phyloP scores from a whole-genome alignment of 2,329 filamentous ascomycete species.

The Clarireedia paspali region DNA sequence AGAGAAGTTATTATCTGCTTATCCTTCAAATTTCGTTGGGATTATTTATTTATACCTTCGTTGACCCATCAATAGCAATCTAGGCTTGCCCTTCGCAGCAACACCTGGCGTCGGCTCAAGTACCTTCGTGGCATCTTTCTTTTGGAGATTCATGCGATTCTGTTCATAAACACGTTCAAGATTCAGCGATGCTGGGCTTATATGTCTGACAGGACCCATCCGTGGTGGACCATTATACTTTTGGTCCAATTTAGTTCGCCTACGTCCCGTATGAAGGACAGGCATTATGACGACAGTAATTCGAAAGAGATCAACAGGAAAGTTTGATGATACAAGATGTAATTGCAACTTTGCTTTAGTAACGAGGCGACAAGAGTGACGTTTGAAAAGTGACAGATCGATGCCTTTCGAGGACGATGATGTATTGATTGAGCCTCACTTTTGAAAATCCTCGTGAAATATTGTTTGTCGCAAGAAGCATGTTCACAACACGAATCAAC shows the following conservation, averaged over 20 bases:
- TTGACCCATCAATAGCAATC: conserved; percentile 89
- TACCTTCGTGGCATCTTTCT: conserved; percentile 38
- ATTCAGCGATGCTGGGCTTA: conserved; percentile 54
- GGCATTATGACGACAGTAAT: conserved; percentile 15
- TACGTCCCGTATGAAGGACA: conserved; percentile 25
- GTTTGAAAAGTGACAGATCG: neutral
- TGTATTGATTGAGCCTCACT: neutral
- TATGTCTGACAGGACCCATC: conserved; percentile 32
- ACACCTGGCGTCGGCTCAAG: conserved; percentile 38
- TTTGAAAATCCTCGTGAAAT: neutral
- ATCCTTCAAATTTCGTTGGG: neutral
- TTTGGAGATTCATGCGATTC: conserved; percentile 46
- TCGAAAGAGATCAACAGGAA: conserved; percentile 6
- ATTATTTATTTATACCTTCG: conserved; percentile 56
- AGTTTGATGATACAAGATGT: conserved; percentile 1
- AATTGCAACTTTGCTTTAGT: conserved; percentile 20
- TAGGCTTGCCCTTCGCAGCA: conserved; percentile 61
- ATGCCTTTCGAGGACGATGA: neutral
- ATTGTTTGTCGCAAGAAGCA: neutral
- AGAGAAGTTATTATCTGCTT: conserved; percentile 17
- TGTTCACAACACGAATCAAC: neutral
- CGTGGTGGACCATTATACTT: conserved; percentile 27
- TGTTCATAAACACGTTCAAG: conserved; percentile 56
- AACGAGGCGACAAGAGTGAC: neutral
- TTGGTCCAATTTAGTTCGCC: conserved; percentile 23